Evolutionary conservation across 2,329 filamentous ascomycete genomes (phyloP).

Genomic region (Pyrenochaeta sp.): DNA sequence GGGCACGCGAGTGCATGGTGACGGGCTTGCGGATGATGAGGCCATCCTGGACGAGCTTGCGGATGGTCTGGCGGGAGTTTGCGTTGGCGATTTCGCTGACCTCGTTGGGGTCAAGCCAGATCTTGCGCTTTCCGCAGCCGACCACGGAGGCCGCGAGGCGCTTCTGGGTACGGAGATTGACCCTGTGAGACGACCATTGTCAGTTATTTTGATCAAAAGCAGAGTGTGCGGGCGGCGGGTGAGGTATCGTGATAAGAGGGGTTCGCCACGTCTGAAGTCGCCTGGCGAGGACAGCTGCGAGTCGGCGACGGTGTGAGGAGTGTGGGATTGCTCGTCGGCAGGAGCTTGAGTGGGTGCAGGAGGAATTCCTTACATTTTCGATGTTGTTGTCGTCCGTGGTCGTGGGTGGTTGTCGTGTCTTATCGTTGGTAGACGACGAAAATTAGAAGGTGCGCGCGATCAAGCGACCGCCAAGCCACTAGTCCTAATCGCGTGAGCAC

Average conservation of each 20-base stretch:
- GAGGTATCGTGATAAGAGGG: constrained; percentile 40
- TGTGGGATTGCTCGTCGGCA: constrained; percentile 27
- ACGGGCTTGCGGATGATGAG: constrained; percentile 99
- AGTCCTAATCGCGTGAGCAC: neutral
- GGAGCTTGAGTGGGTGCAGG: constrained; percentile 19
- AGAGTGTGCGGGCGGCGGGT: constrained; percentile 25
- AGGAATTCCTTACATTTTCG: constrained; percentile 51
- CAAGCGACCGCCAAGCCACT: constrained; percentile 3
- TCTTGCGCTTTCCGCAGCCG: constrained; percentile 99
- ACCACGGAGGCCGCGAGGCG: constrained; percentile 98
- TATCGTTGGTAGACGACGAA: constrained; percentile 8
- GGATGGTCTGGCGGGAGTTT: constrained; percentile 99
- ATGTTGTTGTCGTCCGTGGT: constrained; percentile 50
- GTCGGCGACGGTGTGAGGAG: constrained; percentile 22
- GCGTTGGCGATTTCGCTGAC: constrained; percentile 99
- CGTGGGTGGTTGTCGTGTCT: constrained; percentile 35
- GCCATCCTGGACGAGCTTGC: constrained; percentile 99
- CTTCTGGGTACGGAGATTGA: constrained; percentile 99
- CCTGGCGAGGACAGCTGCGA: constrained; percentile 30
- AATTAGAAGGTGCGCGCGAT: constrained; percentile 9
- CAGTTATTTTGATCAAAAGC: constrained; percentile 34
- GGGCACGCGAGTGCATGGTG: constrained; percentile 98
- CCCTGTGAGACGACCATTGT: constrained; percentile 66
- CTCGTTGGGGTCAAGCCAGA: constrained; percentile 99
- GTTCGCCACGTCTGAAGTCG: constrained; percentile 41